Percentiles rank a stretch among this genome's conserved stretches.
These are phyloP conservation scores for Diplocarpon mali DNA, from an alignment of 2,329 filamentous ascomycete genomes.

Conservation along the genomic window DNA sequence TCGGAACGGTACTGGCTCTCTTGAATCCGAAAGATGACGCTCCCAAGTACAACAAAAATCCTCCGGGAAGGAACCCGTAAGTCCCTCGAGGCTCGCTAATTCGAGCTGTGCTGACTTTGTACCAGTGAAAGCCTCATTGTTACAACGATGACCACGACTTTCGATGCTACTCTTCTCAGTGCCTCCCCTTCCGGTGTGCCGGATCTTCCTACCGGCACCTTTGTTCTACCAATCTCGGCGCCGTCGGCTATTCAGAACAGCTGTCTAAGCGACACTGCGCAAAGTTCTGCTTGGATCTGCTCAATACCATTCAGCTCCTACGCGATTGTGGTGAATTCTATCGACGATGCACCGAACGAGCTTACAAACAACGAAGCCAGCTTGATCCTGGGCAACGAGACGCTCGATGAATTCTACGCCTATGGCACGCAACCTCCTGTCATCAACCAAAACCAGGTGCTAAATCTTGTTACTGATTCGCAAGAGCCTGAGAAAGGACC, in stretches of 20 bases:
- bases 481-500: constrained; percentile 45
- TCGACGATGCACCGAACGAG: constrained; percentile 14
- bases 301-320: constrained; percentile 31
- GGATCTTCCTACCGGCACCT: constrained; percentile 44
- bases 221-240: constrained; percentile 40
- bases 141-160: constrained; percentile 29
- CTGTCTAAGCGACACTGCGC: constrained; percentile 45
- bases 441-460: constrained; percentile 32
- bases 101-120: background rate
- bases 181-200: constrained; percentile 40
- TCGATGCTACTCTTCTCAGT: constrained; percentile 41
- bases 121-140: constrained; percentile 11
- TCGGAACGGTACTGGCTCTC: constrained; percentile 32
- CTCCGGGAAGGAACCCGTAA: constrained; percentile 13
- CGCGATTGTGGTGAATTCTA: constrained; percentile 14
- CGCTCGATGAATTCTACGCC: constrained; percentile 32
- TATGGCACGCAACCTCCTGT: constrained; percentile 53
- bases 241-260: constrained; percentile 38
- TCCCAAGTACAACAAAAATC: constrained; percentile 1
- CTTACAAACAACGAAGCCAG: constrained; percentile 23
- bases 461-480: constrained; percentile 46
- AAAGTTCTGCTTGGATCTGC: constrained; percentile 54
- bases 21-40: constrained; percentile 15
- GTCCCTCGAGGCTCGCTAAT: constrained; percentile 1
- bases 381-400: constrained; percentile 31